Evolutionary conservation across 2,329 filamentous ascomycete genomes (phyloP), one percentile per base, ranked within the genome.

Genomic region (Penicillium sp.): DNA sequence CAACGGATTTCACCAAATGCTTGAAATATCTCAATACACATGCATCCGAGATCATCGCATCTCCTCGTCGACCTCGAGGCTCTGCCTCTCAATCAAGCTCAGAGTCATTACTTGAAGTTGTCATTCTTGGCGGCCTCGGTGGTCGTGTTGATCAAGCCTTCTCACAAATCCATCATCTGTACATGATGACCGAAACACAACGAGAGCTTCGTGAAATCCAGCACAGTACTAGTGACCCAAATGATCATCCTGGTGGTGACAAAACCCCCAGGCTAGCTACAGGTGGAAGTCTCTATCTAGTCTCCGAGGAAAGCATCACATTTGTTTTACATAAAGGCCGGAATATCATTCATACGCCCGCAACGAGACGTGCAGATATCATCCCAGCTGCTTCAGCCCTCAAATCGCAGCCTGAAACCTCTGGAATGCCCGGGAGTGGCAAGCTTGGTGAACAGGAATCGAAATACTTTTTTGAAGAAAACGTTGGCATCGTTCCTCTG

Each of bases 141-240:
- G 95, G 95, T 7, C 87, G 95, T 29, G 90, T 98, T 16, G 95
- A 99, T 74, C 95, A 99, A 72, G 93, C 89, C 1, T 82, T 99
- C 48, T 92, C 91, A 56, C 87, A 96, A 67, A 82, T 99, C 52
- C 91, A 96, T 71, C 90, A 97, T 71, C 81, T 98, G 46, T 93
- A 83, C 56, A 76, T 79, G 57, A 82, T 74, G 63, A 70, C 63
- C 5, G 57, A 81, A 64, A 75, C 80, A 10, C 68, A 59, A 29
- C 53, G 61, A 22, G 49, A 62, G 58, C 26, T 60, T 49, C 58
- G 50, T 31, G 44, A 58, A 35, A 50, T 54, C 0, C 26, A 54
- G 16, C 21, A 53, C 27, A 45, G 27, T 37, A 13, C n/a, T n/a
- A 44, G 31, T 43, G 16, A 22, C 14, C 42, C 54, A 22, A 33